Base-by-base conservation (phyloP, 768 basidiomycete species). In the Favolaschia claudopus region DNA sequence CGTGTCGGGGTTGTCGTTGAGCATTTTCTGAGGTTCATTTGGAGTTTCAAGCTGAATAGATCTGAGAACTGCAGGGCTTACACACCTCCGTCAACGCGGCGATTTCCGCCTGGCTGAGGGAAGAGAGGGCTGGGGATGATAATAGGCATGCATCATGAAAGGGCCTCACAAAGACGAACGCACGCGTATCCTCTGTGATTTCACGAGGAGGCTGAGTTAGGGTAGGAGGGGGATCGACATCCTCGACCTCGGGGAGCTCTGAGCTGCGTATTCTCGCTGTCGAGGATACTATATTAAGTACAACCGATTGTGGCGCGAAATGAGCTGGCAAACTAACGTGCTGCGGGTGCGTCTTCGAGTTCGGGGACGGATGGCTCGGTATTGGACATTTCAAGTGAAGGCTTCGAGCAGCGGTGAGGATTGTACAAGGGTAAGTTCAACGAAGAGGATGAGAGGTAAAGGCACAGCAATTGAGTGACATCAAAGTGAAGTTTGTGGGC, bases 161-260 rank as follows among this genome's bases (percentile, higher is more conserved):
- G 24, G 36, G 31, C 31, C 14, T 17, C 7, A 15, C 27, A n/a
- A 22, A 20, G 19, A 45, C 14, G 45, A 31, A 51, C 58, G 36
- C 24, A 64, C 63, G 63, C 28, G 63, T 64, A 15, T 60, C 36
- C 40, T 60, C 58, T 24, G 43, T 37, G 22, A 64, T 64, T 39
- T 64, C 54, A 9, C 63, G 63, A 2, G 63, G 39, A 22, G 58
- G n/a, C n/a, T n/a, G n/a, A n/a, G n/a, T n/a, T n/a, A n/a, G n/a
- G n/a, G n/a, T 38, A 40, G 62, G 52, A 6, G 44, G 53, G 32
- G 31, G 29, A 22, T 37, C 24, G 36, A 33, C 62, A 7, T 43
- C 20, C 34, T 47, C 60, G 13, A 46, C 61, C 2, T 40, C 39
- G 9, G 58, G 57, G 44, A 59, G 62, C 7, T 60, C 57, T n/a